These are phyloP conservation scores for Malassezia arunalokei DNA, from an alignment of 1,284 basidiomycete genomes.

Conservation along the genomic window DNA sequence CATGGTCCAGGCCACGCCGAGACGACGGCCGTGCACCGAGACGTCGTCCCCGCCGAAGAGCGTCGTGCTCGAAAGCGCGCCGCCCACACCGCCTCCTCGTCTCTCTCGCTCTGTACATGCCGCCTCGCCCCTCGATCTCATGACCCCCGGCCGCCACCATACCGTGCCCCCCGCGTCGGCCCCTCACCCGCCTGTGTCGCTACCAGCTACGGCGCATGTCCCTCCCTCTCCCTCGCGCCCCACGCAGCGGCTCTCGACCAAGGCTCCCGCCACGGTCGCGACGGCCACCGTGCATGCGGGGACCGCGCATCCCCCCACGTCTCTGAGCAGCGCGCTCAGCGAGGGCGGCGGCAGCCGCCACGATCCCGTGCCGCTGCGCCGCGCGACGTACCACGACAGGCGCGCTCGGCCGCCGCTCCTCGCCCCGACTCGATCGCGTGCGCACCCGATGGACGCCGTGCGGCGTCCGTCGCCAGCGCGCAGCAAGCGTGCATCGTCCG, in stretches of 20 bases:
- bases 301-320: no score
- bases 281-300: no score
- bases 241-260: no score
- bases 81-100: not conserved
- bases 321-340: not conserved
- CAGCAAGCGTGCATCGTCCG: no score
- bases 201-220: no score
- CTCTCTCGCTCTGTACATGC: not conserved
- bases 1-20: not conserved
- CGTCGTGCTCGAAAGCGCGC: not conserved
- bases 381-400: not conserved
- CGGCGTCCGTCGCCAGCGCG: no score
- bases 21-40: not conserved
- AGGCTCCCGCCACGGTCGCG: no score
- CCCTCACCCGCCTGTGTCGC: no score
- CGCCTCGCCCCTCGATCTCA: not conserved
- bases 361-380: not conserved
- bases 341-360: not conserved
- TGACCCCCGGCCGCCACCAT: no score
- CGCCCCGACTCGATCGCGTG: not conserved
- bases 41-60: not conserved
- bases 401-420: constrained; percentile 8
- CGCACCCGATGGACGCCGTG: not conserved
- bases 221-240: no score
- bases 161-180: no score